These are phyloP conservation scores for Aquilaria sinensis DNA, from an alignment of 345 rosid species.

Conservation along the genomic window DNA sequence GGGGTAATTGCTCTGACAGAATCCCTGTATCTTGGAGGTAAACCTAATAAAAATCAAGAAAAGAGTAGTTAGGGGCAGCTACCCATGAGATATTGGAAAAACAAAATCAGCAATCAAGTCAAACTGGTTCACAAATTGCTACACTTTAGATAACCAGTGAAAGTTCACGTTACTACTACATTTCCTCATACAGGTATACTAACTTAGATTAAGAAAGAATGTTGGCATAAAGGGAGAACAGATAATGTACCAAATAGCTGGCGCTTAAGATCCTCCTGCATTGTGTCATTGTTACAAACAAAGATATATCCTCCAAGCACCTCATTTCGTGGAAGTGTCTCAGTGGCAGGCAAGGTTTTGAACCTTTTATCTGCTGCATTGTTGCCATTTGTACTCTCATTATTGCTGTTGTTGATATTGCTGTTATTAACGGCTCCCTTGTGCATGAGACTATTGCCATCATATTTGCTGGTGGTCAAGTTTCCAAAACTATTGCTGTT, in stretches of 20 bases:
- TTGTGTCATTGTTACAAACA: slow-evolving; percentile 97
- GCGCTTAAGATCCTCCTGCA: slow-evolving; percentile 96
- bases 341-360: slow-evolving; percentile 92
- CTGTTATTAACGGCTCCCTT: slow-evolving; percentile 43
- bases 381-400: slow-evolving; percentile 32
- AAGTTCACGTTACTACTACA: too few species aligned
- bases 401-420: slow-evolving; percentile 33
- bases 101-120: not conserved
- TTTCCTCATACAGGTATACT: not conserved
- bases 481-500: slow-evolving; percentile 40
- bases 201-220: not conserved
- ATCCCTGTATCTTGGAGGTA: slow-evolving; percentile 97
- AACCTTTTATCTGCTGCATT: slow-evolving; percentile 60
- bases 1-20: slow-evolving; percentile 98
- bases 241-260: slow-evolving; percentile 72
- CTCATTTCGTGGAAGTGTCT: slow-evolving; percentile 89
- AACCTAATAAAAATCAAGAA: slow-evolving; percentile 45
- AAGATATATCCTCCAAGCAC: slow-evolving; percentile 98
- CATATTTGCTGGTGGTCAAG: slow-evolving; percentile 52
- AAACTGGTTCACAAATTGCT: not conserved
- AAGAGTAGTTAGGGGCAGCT: slow-evolving; percentile 2
- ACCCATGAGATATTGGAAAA: not conserved
- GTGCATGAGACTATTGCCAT: slow-evolving; percentile 40
- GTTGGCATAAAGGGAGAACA: not conserved
- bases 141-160: too few species aligned